Evolutionary conservation across 176 grass and related monocot species (phyloP), one percentile per base, ranked within the genome.

Genomic region (Dendrocalamus sinicus): DNA sequence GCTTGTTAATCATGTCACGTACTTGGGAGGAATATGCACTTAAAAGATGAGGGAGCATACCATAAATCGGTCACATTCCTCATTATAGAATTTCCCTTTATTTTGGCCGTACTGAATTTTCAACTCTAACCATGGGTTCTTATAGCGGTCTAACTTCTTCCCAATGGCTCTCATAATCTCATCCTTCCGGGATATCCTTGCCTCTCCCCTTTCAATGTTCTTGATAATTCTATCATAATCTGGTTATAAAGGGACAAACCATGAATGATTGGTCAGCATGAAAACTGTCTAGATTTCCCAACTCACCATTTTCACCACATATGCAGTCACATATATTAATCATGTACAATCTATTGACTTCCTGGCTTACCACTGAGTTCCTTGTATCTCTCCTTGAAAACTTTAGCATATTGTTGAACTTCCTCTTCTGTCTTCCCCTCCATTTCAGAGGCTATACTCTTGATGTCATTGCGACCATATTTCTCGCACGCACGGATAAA

Each of bases 11-110:
- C 65, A 65, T 76, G 55, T n/a, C 70, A 79, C 17, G 76, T 66
- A 73, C 32, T 69, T 55, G 12, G 11, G 23, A 75, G 22, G 40
- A 24, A 78, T 8, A 28, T 64, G 55, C 43, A 69, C 13, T 47
- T 37, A 37, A 46, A 51, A 9, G 17, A 1, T 22, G 39, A 22
- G 41, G 75, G 66, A 72, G 64, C 75, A 73, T 96, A 99, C 96
- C 96, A 99, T 99, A 75, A 99, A 99, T 46, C 96, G 92, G 82
- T 99, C 96, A 14, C 96, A 99, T 89, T 99, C 96, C 78, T 99
- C 96, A n/a, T 94, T 99, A 73, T 99, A 99, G 52, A 99, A 86
- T 85, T 99, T 99, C 30, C 96, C 93, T 68, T 99, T 99, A 73
- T 96, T 99, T 84, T 96, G 92, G 58, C 96, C 96, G 70, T 99